These are phyloP conservation scores for Draba incana DNA, from an alignment of 345 rosid genomes.

Conservation along the genomic window DNA sequence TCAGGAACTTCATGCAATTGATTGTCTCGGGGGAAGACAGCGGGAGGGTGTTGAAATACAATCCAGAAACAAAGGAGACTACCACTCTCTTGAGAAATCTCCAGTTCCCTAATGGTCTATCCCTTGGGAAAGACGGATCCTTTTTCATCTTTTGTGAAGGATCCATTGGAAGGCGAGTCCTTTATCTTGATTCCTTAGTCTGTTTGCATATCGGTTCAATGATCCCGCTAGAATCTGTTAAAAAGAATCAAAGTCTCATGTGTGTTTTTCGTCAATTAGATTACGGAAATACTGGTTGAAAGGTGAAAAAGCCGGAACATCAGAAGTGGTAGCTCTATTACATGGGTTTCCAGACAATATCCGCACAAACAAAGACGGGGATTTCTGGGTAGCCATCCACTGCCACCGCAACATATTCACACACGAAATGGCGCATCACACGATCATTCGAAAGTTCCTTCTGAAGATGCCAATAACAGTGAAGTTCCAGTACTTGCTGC, in stretches of 20 bases:
- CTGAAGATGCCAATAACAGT: conserved; percentile 75
- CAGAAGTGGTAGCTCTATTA: conserved; percentile 72
- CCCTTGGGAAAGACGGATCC: conserved; percentile 81
- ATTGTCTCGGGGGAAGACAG: conserved; percentile 67
- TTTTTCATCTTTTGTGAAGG: conserved; percentile 81
- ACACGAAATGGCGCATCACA: conserved; percentile 47
- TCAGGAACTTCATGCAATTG: conserved; percentile 86
- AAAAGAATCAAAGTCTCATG: background rate
- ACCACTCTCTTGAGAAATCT: conserved; percentile 70
- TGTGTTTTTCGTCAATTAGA: conserved; percentile 42
- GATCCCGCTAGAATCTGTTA: background rate
- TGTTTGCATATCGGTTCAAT: background rate
- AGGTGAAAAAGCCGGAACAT: conserved; percentile 81
- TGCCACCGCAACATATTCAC: conserved; percentile 54
- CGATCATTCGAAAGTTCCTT: conserved; percentile 54
- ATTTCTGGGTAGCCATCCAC: conserved; percentile 90
- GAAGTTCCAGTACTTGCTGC: conserved; percentile 61
- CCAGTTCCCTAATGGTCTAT: conserved; percentile 86
- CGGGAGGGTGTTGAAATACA: conserved; percentile 83
- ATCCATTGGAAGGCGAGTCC: conserved; percentile 61
- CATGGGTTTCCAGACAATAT: conserved; percentile 90
- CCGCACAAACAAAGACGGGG: conserved; percentile 75
- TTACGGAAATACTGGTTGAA: conserved; percentile 83
- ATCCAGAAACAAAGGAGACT: conserved; percentile 68
- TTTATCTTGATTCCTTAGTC: conserved; percentile 9